phyloP scores from a whole-genome alignment of 805 yeast species.

The Lachancea quebecensis region DNA sequence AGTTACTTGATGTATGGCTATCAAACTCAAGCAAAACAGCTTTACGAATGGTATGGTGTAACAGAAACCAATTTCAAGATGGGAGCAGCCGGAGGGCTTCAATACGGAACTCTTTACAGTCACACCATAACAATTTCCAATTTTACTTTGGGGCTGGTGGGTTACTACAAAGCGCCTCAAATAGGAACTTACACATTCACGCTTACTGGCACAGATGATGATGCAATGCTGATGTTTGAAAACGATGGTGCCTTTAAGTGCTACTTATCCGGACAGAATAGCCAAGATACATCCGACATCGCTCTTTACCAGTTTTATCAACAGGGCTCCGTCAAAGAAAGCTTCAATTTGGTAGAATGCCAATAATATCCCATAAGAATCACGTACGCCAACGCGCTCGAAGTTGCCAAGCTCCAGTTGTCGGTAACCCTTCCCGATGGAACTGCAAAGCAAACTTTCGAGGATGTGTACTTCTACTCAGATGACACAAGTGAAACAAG shows the following conservation, averaged over 20 bases:
- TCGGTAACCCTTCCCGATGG: not conserved
- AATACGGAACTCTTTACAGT: constrained; percentile 13
- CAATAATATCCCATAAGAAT: not conserved
- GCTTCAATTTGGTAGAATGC: not conserved
- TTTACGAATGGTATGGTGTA: not conserved
- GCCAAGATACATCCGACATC: not conserved
- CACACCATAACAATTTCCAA: constrained; percentile 14
- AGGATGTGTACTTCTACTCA: not conserved
- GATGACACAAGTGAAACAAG: not conserved
- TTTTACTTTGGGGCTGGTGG: constrained; percentile 23
- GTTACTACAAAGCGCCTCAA: constrained; percentile 23
- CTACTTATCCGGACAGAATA: constrained; percentile 16
- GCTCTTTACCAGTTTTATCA: not conserved
- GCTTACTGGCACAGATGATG: constrained; percentile 28
- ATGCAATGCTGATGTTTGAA: constrained; percentile 29
- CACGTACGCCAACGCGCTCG: not conserved
- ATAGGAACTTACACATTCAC: constrained; percentile 29
- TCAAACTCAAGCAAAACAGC: not conserved
- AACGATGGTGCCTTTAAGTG: constrained; percentile 30
- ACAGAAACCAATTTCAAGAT: not conserved
- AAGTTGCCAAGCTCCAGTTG: not conserved
- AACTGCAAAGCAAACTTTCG: not conserved
- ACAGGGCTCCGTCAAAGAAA: too few relatives aligned
- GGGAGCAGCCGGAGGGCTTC: not conserved
- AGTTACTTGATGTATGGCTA: not conserved